Conservation (phyloP, 1,139 yeast genomes). For the Taphrina pruni region DNA sequence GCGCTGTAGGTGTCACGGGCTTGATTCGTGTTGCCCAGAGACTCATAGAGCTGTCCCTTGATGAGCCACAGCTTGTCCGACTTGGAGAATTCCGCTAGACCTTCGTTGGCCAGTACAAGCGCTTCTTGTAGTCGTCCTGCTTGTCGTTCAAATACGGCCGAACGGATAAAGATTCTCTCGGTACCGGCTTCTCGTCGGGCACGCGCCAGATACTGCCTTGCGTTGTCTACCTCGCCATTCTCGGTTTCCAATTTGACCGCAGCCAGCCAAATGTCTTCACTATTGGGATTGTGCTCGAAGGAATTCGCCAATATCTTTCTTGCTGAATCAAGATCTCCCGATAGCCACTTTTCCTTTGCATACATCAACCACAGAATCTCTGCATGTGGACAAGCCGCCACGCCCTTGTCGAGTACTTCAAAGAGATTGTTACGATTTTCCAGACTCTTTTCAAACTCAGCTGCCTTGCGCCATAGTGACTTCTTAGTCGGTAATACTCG, state of each 20-base stretch:
- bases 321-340: slow-evolving; percentile 61
- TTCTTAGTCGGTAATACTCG: slow-evolving; percentile 59
- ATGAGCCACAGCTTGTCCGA: slow-evolving; percentile 64
- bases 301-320: slow-evolving; percentile 62
- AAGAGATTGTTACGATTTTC: slow-evolving; percentile 54
- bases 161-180: slow-evolving; percentile 67
- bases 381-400: slow-evolving; percentile 57
- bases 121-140: slow-evolving; percentile 52
- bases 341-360: slow-evolving; percentile 69
- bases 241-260: slow-evolving; percentile 66
- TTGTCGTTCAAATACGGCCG: slow-evolving; percentile 63
- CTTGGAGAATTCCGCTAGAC: slow-evolving; percentile 57
- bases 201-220: slow-evolving; percentile 56
- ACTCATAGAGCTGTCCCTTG: slow-evolving; percentile 61
- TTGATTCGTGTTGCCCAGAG: slow-evolving; percentile 50
- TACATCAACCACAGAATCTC: slow-evolving; percentile 68
- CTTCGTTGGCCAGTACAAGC: slow-evolving; percentile 55
- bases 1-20: slow-evolving; percentile 60
- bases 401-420: slow-evolving; percentile 61
- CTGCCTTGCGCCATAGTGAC: slow-evolving; percentile 63
- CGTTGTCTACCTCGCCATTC: slow-evolving; percentile 54
- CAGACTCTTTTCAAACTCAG: slow-evolving; percentile 57
- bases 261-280: slow-evolving; percentile 72
- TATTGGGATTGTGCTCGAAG: slow-evolving; percentile 55
- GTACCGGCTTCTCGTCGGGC: slow-evolving; percentile 54